Evolutionary conservation across 202 grass and related monocot genomes (phyloP), one percentile per base, ranked within the genome.

Genomic region (Cymbopogon flexuosus): DNA sequence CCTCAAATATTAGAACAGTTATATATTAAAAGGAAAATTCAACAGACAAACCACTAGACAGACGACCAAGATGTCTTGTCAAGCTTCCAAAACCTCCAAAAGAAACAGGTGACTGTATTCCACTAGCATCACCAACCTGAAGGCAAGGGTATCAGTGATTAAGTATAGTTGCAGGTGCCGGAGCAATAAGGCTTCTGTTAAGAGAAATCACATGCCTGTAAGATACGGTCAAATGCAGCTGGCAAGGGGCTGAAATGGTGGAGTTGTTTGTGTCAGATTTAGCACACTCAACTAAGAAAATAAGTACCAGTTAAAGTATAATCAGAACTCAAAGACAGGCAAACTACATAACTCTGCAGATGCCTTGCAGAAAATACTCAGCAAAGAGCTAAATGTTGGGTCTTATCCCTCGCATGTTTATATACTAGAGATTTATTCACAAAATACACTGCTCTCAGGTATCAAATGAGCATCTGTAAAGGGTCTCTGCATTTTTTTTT

Each of bases 11-110:
- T n/a, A n/a, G 45, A 51, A 21, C 3, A 75, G 8, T 45, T 62
- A 40, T 19, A 51, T 63, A 15, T 70, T 62, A 24, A 31, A 34
- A 59, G 8, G 31, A 56, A 71, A 68, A 52, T 31, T 30, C 10
- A 86, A 23, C 18, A 67, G 31, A 76, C 79, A 42, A 61, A 97
- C 94, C 95, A 84, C 70, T 91, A 71, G 95, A 93, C 58, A 97
- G 78, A 42, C 92, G 95, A 16, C 86, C 77, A 77, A 97, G 78
- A 74, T 97, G 95, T 69, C 95, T 92, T 2, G 86, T 93, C 82
- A 97, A 83, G 77, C 95, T 97, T 65, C 95, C 95, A 71, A 97
- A 97, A 81, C 95, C 95, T 78, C 92, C 92, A 89, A 97, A 97
- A 37, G 92, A 94, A 84, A 97, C 95, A 62, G 95, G 95, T 75